These are phyloP conservation scores for California macrophylla DNA, from an alignment of 441 rosid genomes.

Conservation along the genomic window DNA sequence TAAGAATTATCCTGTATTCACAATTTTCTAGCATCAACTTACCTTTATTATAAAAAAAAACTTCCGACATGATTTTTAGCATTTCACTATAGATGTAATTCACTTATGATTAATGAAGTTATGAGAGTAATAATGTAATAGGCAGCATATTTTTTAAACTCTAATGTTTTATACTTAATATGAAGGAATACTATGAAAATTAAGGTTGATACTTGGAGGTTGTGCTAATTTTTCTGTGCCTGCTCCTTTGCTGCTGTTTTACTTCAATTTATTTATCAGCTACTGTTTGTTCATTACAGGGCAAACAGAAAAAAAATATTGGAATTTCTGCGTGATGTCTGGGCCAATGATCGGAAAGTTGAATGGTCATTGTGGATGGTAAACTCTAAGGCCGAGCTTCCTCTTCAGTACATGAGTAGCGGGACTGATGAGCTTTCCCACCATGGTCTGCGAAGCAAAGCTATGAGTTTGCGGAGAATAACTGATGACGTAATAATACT, in stretches of 20 bases:
- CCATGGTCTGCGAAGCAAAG: neutral
- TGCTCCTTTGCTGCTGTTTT: conserved; percentile 12
- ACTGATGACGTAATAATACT: neutral
- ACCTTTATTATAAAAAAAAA: neutral
- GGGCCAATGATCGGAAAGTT: conserved; percentile 77
- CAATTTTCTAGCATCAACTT: neutral
- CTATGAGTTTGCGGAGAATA: neutral
- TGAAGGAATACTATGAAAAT: neutral
- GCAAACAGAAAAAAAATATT: conserved; percentile 49
- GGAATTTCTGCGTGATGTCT: conserved; percentile 48
- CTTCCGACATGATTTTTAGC: neutral
- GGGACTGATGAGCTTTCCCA: conserved; percentile 38
- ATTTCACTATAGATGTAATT: neutral
- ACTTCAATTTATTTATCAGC: neutral
- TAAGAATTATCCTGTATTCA: neutral
- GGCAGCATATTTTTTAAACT: neutral
- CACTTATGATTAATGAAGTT: neutral
- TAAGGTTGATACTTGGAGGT: neutral
- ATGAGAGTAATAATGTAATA: neutral
- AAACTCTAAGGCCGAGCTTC: conserved; percentile 86
- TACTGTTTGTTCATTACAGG: conserved; percentile 30
- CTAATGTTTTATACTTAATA: neutral
- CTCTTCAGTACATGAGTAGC: conserved; percentile 70
- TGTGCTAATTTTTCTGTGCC: neutral
- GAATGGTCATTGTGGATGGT: conserved; percentile 99